Evolutionary conservation across 2,329 filamentous ascomycete genomes (phyloP), one percentile per base, ranked within the genome.

Genomic region (Pseudogymnoascus sp.): DNA sequence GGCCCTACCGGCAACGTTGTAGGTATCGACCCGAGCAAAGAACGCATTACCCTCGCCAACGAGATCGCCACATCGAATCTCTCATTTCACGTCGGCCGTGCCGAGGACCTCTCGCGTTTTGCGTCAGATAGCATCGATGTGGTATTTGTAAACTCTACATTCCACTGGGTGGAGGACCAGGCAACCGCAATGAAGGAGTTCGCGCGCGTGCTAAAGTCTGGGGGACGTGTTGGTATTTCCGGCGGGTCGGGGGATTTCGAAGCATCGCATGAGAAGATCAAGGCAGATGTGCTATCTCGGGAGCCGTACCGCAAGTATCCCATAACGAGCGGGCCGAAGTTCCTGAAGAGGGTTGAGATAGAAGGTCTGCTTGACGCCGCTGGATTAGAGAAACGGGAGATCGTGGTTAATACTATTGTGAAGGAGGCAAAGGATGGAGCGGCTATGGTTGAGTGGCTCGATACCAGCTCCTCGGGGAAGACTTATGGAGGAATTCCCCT

Each of bases 11-110:
- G 63, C 3, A 18, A 43, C 8, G 63, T 63, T 5, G 63, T 65
- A 11, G 71, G 70, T 50, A 71, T 76, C 59, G 74, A 75, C 62
- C 70, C 73, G 3, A 73, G 70, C 65, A 67, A 54, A 34, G 47
- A 54, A 28, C 47, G 47, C n/a, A 54, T 32, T 11, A 16, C 47
- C 28, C 47, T 54, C 3, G 47, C 47, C n/a, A 54, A 54, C 11
- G 47, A 54, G 11, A 68, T 57, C 68, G 69, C 64, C 69, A 70
- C 37, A 62, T 67, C 62, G 18, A 66, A 66, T 41, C 9, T 67
- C 28, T 62, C 64, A 18, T 70, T 69, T 58, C 58, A 63, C 35
- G 62, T 62, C 41, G 69, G 67, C 16, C 41, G 30, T 58, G 69
- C 69, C 12, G 67, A 70, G 43, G 68, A 70, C 39, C 65, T 74